phyloP scores from a whole-genome alignment of 371 early-diverging fungal species.

The Basidiobolus meristosporus region DNA sequence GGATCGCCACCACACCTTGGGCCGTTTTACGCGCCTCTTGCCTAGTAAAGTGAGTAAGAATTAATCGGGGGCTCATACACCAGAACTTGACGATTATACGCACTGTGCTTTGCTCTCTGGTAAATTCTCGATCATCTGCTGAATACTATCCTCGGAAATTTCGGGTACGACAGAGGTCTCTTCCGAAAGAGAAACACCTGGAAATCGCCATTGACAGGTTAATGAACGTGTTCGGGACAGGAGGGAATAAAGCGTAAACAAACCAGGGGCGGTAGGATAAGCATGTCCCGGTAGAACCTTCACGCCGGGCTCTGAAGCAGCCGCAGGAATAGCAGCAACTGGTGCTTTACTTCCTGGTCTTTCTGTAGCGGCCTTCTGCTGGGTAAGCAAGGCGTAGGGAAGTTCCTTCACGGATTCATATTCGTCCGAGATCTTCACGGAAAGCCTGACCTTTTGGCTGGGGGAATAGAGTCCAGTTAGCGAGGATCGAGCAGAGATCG shows the following conservation, averaged over 20 bases:
- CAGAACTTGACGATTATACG: background rate
- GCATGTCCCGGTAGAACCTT: background rate
- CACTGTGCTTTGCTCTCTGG: conserved; percentile 2
- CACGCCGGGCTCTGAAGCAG: background rate
- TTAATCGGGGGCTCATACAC: background rate
- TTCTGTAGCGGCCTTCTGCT: conserved; percentile 1
- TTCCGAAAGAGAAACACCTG: background rate
- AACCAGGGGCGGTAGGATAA: conserved; percentile 2
- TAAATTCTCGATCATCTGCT: conserved; percentile 2
- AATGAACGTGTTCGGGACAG: background rate
- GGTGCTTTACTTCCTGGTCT: background rate
- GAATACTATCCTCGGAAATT: conserved; percentile 2
- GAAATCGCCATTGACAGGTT: background rate
- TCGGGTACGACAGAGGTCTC: conserved; percentile 1
- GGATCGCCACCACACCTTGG: background rate
- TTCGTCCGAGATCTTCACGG: conserved; percentile 5
- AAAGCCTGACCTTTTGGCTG: conserved; percentile 6
- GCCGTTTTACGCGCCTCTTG: conserved; percentile 1
- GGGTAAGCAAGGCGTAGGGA: conserved; percentile 1
- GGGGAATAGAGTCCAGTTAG: background rate
- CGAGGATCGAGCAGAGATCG: too few species aligned
- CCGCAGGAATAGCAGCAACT: background rate
- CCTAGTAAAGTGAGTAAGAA: background rate
- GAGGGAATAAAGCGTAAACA: background rate
- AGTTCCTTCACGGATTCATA: conserved; percentile 5